Base-by-base conservation (phyloP, 257 asterid genomes). In the Fraxinus pennsylvanica region DNA sequence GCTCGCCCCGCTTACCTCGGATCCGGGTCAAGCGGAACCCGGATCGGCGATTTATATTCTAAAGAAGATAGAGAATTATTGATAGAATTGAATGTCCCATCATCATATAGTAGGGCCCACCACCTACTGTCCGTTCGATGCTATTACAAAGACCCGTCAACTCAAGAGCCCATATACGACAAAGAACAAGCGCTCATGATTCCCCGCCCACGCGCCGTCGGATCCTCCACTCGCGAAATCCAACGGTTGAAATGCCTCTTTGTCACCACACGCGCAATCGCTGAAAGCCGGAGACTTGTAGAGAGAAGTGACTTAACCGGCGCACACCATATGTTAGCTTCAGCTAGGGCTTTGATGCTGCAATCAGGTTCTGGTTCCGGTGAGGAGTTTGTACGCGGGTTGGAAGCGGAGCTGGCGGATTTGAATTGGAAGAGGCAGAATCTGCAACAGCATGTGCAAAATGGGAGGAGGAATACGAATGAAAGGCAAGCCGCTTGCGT, bases 101-200 rank as follows among this genome's bases (percentile, higher is more conserved):
- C 94, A 25, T 77, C 96, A 21, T 82, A 79, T 13, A 79, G 77
- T 21, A 90, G 97, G 89, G 69, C 96, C 97, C 98, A 85, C 79
- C 91, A 90, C 22, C 87, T 86, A n/a, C 80, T 96, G 90, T 82
- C 98, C 86, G 94, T 93, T 71, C 90, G 94, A 76, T 90, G 94
- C 89, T 79, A 88, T 22, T 89, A 86, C 96, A 87, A 82, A 84
- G 97, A 96, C 91, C 96, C 96, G 88, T 96, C 97, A 86, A 92
- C 96, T 72, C 91, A 88, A 74, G 89, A 84, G 76, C 81, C 86
- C 76, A 78, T 88, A 73, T 79, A 86, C 85, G 92, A 91, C 81
- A 89, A 87, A 71, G 97, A 90, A 30, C 91, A 87, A 29, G 84
- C 82, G 25, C 84, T 95, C 0, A 13, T 77, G 80, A 84, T 93